phyloP scores from a whole-genome alignment of 2,329 filamentous ascomycete genomes.

The Ophiostoma angusticollis region DNA sequence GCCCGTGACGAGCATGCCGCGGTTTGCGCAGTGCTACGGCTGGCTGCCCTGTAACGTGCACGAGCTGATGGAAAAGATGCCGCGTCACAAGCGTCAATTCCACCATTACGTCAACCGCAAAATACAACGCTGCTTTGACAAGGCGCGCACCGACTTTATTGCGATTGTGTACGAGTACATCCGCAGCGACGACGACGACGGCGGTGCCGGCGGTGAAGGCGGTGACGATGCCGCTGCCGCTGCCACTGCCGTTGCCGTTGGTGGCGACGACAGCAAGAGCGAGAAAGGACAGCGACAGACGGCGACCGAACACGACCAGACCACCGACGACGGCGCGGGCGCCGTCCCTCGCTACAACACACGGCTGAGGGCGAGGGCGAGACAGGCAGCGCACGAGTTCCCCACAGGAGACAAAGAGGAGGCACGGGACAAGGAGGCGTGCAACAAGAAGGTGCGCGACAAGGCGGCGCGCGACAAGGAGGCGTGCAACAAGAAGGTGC shows the following conservation, averaged over 20 bases:
- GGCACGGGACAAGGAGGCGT: no score
- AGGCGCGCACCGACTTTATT: conserved; percentile 2
- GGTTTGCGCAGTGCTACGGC: conserved; percentile 7
- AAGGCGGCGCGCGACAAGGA: no score
- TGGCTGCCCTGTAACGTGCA: conserved; percentile 7
- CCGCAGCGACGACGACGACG: background rate
- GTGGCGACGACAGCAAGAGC: background rate
- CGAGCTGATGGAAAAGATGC: conserved; percentile 5
- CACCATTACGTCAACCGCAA: background rate
- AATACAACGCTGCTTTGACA: background rate
- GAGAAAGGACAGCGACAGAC: background rate
- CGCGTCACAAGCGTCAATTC: background rate
- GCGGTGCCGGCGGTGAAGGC: background rate
- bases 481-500: no score
- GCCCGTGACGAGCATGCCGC: conserved; percentile 6
- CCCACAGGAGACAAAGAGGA: no score
- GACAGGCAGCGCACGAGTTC: background rate
- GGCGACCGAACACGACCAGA: no score
- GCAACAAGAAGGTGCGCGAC: no score
- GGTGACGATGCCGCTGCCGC: background rate
- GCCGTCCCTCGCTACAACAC: conserved; percentile 2
- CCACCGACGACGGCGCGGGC: background rate
- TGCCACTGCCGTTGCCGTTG: no score
- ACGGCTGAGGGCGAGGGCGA: background rate
- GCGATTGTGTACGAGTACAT: conserved; percentile 9